Percentiles rank a stretch among this genome's conserved stretches.
phyloP scores from a whole-genome alignment of 2,329 filamentous ascomycete species.

The Cryphonectria japonica region DNA sequence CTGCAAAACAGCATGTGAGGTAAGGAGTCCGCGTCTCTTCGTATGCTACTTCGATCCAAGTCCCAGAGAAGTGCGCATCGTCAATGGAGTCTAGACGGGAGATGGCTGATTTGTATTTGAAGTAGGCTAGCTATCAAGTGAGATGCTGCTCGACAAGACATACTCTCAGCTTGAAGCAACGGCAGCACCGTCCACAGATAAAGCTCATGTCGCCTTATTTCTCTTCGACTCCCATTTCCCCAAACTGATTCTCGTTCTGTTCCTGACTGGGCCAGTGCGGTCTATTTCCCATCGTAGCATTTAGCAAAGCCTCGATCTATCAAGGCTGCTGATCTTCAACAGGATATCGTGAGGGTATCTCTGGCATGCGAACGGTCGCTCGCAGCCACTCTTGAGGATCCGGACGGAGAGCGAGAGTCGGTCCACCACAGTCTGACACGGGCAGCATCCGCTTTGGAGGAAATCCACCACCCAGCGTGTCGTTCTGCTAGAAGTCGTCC shows the following conservation, averaged over 20 bases:
- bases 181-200: constrained; percentile 1
- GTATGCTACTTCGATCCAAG: background rate
- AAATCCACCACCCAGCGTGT: background rate
- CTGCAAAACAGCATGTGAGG: background rate
- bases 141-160: constrained; percentile 6
- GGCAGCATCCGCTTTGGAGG: constrained; percentile 16
- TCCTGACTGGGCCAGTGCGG: background rate
- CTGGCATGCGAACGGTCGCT: background rate
- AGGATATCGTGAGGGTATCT: background rate
- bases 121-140: constrained; percentile 22
- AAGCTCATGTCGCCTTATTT: background rate
- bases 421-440: background rate
- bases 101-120: constrained; percentile 16
- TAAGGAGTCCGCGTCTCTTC: constrained; percentile 13
- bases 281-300: background rate
- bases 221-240: background rate
- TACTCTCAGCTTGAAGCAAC: background rate
- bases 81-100: background rate
- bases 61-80: too few relatives aligned
- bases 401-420: constrained; percentile 19
- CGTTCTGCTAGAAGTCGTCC: background rate
- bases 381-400: background rate
- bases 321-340: background rate
- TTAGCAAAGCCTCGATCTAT: background rate
- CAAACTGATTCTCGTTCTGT: background rate